Evolutionary conservation across 2,329 filamentous ascomycete species (phyloP).

Genomic region (Anisogramma anomala): DNA sequence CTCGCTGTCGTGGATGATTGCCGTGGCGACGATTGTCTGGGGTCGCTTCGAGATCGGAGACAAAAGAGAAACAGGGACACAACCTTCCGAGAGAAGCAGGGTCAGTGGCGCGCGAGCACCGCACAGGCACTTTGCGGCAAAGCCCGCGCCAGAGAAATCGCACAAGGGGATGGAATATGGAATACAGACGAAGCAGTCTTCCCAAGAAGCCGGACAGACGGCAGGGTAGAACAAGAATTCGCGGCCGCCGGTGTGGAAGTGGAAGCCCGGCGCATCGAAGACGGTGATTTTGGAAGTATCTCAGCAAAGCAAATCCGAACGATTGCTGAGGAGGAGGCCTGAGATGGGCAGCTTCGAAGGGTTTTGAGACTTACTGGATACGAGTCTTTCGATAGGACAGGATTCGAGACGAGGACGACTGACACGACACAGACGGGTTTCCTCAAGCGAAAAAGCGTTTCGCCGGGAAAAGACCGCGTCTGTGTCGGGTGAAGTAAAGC

Average conservation of each 20-base stretch:
- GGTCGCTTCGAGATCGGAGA: constrained; percentile 2
- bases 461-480: too few species aligned
- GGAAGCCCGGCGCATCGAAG: too few species aligned
- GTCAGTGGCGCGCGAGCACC: constrained; percentile 14
- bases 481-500: too few species aligned
- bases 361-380: not conserved
- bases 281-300: too few species aligned
- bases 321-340: too few species aligned
- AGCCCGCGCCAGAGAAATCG: too few species aligned
- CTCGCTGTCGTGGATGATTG: not conserved
- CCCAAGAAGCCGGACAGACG: not conserved
- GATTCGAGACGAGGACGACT: not conserved
- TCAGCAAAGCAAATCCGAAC: too few species aligned
- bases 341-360: too few species aligned
- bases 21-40: not conserved
- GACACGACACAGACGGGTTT: constrained; percentile 5
- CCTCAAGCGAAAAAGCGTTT: not conserved
- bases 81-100: not conserved
- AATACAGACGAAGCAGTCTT: not conserved
- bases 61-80: constrained; percentile 5
- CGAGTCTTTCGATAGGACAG: not conserved
- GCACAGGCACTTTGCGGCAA: too few species aligned
- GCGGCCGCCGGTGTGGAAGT: too few species aligned
- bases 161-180: too few species aligned
- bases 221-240: too few species aligned